A percentile compares a stretch with the other conserved stretches of the same genome.
These are phyloP conservation scores for Phylloporus arenicola DNA, from an alignment of 768 basidiomycete genomes.

Conservation along the genomic window DNA sequence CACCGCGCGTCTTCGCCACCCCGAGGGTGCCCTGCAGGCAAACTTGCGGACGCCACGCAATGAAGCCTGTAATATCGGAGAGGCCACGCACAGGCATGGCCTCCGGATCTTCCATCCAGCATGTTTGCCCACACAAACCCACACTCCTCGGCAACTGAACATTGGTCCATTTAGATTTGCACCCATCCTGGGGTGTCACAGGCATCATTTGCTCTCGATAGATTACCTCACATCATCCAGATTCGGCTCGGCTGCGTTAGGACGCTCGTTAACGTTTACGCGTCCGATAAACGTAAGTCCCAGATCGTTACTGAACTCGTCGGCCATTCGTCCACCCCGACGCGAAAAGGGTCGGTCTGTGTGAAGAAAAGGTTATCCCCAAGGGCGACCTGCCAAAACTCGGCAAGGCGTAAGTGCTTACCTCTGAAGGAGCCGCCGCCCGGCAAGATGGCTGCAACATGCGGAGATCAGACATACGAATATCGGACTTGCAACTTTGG, in stretches of 20 bases:
- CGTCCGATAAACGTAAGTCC: conserved; percentile 7
- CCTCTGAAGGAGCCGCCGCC: neutral
- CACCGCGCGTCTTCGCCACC: conserved; percentile 7
- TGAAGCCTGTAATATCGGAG: conserved; percentile 2
- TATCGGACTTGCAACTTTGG: neutral
- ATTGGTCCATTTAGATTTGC: conserved; percentile 8
- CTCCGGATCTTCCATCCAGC: conserved; percentile 21
- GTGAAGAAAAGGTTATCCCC: neutral
- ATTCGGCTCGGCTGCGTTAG: neutral
- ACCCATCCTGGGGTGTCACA: neutral
- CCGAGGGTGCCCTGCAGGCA: conserved; percentile 21
- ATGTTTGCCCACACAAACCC: conserved; percentile 7
- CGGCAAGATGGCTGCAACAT: neutral
- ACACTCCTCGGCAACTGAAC: conserved; percentile 12
- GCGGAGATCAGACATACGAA: neutral
- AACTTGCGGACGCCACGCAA: conserved; percentile 20
- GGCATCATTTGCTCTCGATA: neutral
- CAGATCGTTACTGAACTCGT: neutral
- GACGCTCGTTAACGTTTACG: neutral
- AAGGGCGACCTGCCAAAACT: neutral
- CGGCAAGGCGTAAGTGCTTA: neutral
- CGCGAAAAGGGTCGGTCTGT: neutral
- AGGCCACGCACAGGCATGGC: conserved; percentile 12
- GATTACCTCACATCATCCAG: conserved; percentile 13
- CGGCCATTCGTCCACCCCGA: neutral